Conservation (phyloP, 2,329 filamentous ascomycete genomes). For the Chalaropsis thielavioides region DNA sequence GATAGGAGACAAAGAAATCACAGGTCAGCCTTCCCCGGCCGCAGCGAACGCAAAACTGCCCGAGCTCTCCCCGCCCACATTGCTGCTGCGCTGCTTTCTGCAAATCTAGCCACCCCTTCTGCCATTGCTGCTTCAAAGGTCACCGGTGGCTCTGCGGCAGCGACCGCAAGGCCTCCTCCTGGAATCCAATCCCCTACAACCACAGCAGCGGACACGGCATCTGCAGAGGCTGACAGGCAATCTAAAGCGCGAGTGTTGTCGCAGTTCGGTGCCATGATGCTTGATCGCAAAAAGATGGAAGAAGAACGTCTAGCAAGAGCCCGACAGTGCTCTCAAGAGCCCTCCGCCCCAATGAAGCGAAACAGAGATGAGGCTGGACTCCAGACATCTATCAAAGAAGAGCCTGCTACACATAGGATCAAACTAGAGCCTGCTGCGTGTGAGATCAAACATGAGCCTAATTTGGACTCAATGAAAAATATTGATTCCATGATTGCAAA, state of each 20-base stretch:
- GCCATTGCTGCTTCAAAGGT: conserved; percentile 14
- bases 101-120: conserved; percentile 14
- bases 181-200: not conserved
- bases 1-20: conserved; percentile 12
- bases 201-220: not conserved
- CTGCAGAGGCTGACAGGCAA: not conserved
- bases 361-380: conserved; percentile 1
- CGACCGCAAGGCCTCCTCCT: not conserved
- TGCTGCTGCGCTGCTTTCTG: conserved; percentile 11
- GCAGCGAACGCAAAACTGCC: not conserved
- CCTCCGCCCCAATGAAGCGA: conserved; percentile 1
- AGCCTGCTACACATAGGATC: not conserved
- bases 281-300: conserved; percentile 77
- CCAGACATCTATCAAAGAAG: not conserved
- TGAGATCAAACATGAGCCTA: not conserved
- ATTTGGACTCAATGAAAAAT: not conserved
- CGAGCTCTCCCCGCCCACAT: conserved; percentile 8
- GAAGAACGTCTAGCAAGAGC: conserved; percentile 57
- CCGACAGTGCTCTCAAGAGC: not conserved
- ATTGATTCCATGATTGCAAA: not conserved
- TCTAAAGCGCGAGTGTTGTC: not conserved
- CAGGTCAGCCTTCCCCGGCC: not conserved
- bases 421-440: not conserved
- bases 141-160: not conserved
- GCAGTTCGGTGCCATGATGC: conserved; percentile 31